Conservation (phyloP, 176 grass and related monocot species). For the barley (Hordeum vulgare) region MorexV3_pseudomolecules_assembly NC_058519.1:392858889-392859388, state of each 20-base stretch:
- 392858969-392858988: slow-evolving; percentile 52
- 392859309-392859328: slow-evolving; percentile 81
- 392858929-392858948: slow-evolving; percentile 80
- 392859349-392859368: slow-evolving; percentile 29
- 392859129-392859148: slow-evolving; percentile 57
- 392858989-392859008: slow-evolving; percentile 52
- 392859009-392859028: slow-evolving; percentile 64
- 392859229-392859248: slow-evolving; percentile 48
- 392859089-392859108: slow-evolving; percentile 54
- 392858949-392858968: slow-evolving; percentile 51
- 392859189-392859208: slow-evolving; percentile 32
- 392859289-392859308: slow-evolving; percentile 48
- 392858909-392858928: slow-evolving; percentile 88
- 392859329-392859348: slow-evolving; percentile 92
- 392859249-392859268: slow-evolving; percentile 34
- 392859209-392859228: slow-evolving; percentile 27
- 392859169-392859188: slow-evolving; percentile 45
- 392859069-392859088: slow-evolving; percentile 70
- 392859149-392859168: slow-evolving; percentile 42
- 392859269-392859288: slow-evolving; percentile 28
- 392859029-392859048: slow-evolving; percentile 48
- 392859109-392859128: slow-evolving; percentile 52
- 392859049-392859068: slow-evolving; percentile 3
- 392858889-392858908: slow-evolving; percentile 89
- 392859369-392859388: slow-evolving; percentile 29